Percentiles rank a stretch among this genome's conserved stretches.
Evolutionary conservation across 2,329 filamentous ascomycete species (phyloP).

Genomic region (Trichoderma brevicompactum): DNA sequence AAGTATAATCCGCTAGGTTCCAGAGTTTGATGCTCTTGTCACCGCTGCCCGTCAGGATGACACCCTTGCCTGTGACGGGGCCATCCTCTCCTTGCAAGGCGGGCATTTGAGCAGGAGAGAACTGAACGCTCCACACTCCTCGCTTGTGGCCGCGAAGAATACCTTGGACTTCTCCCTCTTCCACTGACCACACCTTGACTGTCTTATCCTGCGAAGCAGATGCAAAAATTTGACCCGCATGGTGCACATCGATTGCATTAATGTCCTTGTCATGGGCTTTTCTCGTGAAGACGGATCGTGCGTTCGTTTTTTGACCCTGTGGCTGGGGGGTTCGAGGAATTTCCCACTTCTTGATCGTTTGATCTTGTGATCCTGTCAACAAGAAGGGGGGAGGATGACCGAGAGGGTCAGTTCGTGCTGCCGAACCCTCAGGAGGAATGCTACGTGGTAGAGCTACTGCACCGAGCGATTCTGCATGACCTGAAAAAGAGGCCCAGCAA

Average conservation of each 20-base stretch:
- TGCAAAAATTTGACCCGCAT: slow-evolving; percentile 78
- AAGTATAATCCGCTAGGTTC: slow-evolving; percentile 90
- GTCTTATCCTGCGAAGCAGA: slow-evolving; percentile 96
- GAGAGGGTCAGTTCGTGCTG: slow-evolving; percentile 73
- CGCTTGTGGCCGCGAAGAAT: slow-evolving; percentile 90
- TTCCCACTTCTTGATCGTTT: slow-evolving; percentile 94
- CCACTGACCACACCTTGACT: slow-evolving; percentile 93
- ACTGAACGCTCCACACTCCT: slow-evolving; percentile 94
- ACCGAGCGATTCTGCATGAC: slow-evolving; percentile 91
- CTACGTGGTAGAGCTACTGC: slow-evolving; percentile 82
- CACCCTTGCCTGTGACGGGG: slow-evolving; percentile 74
- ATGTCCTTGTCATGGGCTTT: slow-evolving; percentile 99
- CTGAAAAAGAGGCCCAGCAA: slow-evolving; percentile 83
- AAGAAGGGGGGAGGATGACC: slow-evolving; percentile 82
- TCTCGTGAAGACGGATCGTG: slow-evolving; percentile 78
- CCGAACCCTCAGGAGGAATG: slow-evolving; percentile 68
- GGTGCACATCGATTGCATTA: slow-evolving; percentile 86
- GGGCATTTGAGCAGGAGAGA: slow-evolving; percentile 79
- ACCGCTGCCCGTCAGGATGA: slow-evolving; percentile 87
- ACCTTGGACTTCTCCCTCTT: slow-evolving; percentile 87
- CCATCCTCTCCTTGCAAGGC: slow-evolving; percentile 73
- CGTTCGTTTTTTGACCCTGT: slow-evolving; percentile 53
- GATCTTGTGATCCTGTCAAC: slow-evolving; percentile 91
- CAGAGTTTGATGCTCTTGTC: slow-evolving; percentile 97
- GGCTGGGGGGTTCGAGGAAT: slow-evolving; percentile 62